These are phyloP conservation scores for Cryptococcus hybrid DNA, from an alignment of 1,284 basidiomycete genomes.

Conservation along the genomic window DNA sequence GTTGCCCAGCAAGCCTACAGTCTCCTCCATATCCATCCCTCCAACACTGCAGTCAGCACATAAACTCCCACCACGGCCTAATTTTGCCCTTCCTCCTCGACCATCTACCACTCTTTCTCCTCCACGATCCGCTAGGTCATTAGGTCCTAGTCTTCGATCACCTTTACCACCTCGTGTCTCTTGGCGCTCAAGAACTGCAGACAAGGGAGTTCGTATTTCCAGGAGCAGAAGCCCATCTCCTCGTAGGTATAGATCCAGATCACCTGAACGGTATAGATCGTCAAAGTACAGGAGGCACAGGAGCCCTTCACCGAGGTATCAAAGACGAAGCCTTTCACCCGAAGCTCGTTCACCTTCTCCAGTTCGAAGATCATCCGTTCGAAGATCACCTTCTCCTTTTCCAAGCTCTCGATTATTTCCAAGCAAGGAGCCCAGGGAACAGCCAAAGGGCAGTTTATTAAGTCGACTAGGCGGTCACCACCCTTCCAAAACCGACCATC, in stretches of 20 bases:
- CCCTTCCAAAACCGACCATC: too few relatives aligned
- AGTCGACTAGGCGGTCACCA: too few relatives aligned
- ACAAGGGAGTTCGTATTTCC: conserved; percentile 2
- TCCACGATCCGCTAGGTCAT: too few relatives aligned
- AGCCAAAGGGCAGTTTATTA: not conserved
- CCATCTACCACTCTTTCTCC: too few relatives aligned
- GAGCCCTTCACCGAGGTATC: too few relatives aligned
- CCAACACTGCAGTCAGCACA: too few relatives aligned
- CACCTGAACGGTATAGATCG: not conserved
- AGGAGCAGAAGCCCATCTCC: conserved; percentile 3
- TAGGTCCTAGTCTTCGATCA: too few relatives aligned
- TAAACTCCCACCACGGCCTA: too few relatives aligned
- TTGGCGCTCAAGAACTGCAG: not conserved
- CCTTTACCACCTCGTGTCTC: not conserved
- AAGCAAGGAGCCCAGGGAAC: not conserved
- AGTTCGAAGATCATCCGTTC: not conserved
- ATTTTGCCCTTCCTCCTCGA: too few relatives aligned
- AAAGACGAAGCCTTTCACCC: too few relatives aligned
- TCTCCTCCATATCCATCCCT: too few relatives aligned
- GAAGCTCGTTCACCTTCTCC: not conserved
- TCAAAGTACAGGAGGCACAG: not conserved
- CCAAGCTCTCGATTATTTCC: not conserved
- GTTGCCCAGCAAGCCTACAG: too few relatives aligned
- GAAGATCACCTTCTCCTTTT: not conserved
- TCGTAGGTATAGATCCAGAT: not conserved